Percentiles rank a stretch among this genome's conserved stretches.
Evolutionary conservation across 2,329 filamentous ascomycete genomes (phyloP).

Genomic region (Leptographium flavum): DNA sequence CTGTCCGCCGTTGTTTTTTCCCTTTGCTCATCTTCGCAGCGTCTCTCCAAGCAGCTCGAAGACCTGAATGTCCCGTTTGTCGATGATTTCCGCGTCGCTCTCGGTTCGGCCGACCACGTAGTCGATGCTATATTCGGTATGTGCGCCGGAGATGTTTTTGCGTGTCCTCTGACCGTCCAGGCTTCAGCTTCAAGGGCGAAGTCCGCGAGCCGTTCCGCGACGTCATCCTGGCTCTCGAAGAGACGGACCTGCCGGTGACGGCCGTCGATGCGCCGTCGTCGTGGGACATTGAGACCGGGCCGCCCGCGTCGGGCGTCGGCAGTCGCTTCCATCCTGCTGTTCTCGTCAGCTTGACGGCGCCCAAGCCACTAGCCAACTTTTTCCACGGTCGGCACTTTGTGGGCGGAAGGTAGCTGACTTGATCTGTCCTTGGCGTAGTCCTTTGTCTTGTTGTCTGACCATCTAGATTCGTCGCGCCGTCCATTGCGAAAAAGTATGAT

Average conservation of each 20-base stretch:
- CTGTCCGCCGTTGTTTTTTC: neutral
- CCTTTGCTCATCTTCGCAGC: conserved; percentile 27
- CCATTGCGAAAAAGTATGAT: conserved; percentile 71
- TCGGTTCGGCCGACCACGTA: conserved; percentile 61
- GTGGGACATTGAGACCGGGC: conserved; percentile 84
- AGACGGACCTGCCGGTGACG: conserved; percentile 61
- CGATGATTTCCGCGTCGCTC: conserved; percentile 57
- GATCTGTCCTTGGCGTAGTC: neutral
- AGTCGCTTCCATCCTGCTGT: conserved; percentile 67
- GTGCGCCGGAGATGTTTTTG: too few relatives aligned
- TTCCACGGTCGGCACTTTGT: conserved; percentile 86
- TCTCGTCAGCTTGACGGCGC: conserved; percentile 80
- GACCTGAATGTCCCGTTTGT: conserved; percentile 75
- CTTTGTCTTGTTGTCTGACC: neutral
- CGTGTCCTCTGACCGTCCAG: conserved; percentile 15
- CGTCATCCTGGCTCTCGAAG: conserved; percentile 64
- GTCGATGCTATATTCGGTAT: conserved; percentile 86
- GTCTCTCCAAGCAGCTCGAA: conserved; percentile 70
- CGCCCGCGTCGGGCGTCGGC: conserved; percentile 62
- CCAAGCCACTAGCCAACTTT: conserved; percentile 74
- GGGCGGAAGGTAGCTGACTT: conserved; percentile 52
- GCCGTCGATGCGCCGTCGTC: conserved; percentile 88
- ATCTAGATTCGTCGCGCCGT: conserved; percentile 59
- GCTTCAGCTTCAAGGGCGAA: conserved; percentile 85
- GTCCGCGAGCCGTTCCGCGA: conserved; percentile 82